Base-by-base conservation (phyloP, 345 rosid genomes). In the Acer yangbiense region DNA sequence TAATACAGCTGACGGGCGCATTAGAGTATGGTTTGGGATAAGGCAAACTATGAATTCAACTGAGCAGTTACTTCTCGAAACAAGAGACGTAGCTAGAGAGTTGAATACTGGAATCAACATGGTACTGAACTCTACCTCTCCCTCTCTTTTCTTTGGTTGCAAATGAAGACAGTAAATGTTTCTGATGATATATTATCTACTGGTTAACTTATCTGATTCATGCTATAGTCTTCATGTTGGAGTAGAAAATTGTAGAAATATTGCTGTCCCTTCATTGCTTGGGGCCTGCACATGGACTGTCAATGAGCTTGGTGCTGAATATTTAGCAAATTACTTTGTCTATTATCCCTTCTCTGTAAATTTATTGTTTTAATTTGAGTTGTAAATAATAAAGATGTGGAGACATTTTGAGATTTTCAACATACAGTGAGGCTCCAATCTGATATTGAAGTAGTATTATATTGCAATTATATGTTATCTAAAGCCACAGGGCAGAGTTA, bases 41-140 rank as follows among this genome's bases (percentile, higher is more conserved):
- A 87, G 95, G 84, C 90, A 87, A 82, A 79, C 82, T 41, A 91
- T 89, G 93, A 91, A 91, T 84, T 74, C 91, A 69, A 85, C 92
- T 70, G 93, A 91, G 79, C 83, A 77, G 57, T 78, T 91, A 39
- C 85, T 91, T 11, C 77, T 85, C 58, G 86, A 87, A 79, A 89
- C 95, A 41, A 85, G 87, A 82, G 87, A 89, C 35, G 43, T 60
- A 4, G 93, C 95, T 39, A 81, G 75, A 83, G 92, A 91, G 72
- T 78, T 91, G 74, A 82, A 84, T 67, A 91, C 95, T 50, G 95
- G 92, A 79, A 88, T 91, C 69, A 93, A 89, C 76, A 91, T 91
- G 95, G 93, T 91, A 86, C 65, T 52, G n/a, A 39, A 17, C 27
- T 64, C 44, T 68, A 46, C 58, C 35, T 57, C 14, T 73, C 16